These are phyloP conservation scores for Tolypocladium nubicola DNA, from an alignment of 2,329 filamentous ascomycete genomes.

Conservation along the genomic window DNA sequence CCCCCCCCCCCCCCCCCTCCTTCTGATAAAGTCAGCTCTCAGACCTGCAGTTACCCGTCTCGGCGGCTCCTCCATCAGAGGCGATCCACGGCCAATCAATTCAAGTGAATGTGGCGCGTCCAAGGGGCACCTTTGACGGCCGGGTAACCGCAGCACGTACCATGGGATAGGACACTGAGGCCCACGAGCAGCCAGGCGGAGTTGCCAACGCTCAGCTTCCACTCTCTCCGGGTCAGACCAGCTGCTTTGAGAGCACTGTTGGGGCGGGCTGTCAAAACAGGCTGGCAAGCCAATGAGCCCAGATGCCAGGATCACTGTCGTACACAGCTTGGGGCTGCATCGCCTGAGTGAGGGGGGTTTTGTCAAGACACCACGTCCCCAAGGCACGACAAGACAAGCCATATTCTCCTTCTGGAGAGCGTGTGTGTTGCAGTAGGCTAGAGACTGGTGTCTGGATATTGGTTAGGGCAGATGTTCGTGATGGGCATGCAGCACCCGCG, in stretches of 20 bases:
- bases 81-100: slow-evolving; percentile 1
- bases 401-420: background rate
- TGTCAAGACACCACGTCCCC: slow-evolving; percentile 1
- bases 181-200: background rate
- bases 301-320: background rate
- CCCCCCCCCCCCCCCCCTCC: slow-evolving; percentile 11
- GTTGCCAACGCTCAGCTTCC: background rate
- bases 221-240: background rate
- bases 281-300: background rate
- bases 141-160: slow-evolving; percentile 1
- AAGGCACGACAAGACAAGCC: background rate
- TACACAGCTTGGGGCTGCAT: background rate
- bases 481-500: background rate
- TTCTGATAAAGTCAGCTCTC: slow-evolving; percentile 3
- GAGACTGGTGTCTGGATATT: background rate
- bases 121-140: slow-evolving; percentile 2
- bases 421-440: background rate
- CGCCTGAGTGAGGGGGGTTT: background rate
- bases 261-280: background rate
- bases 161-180: background rate
- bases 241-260: background rate
- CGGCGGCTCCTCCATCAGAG: slow-evolving; percentile 7
- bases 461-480: background rate
- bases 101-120: background rate
- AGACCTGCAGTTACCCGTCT: slow-evolving; percentile 10